Base-by-base conservation (phyloP, 306 rosid species). In the Gynostemma pentaphyllum region DNA sequence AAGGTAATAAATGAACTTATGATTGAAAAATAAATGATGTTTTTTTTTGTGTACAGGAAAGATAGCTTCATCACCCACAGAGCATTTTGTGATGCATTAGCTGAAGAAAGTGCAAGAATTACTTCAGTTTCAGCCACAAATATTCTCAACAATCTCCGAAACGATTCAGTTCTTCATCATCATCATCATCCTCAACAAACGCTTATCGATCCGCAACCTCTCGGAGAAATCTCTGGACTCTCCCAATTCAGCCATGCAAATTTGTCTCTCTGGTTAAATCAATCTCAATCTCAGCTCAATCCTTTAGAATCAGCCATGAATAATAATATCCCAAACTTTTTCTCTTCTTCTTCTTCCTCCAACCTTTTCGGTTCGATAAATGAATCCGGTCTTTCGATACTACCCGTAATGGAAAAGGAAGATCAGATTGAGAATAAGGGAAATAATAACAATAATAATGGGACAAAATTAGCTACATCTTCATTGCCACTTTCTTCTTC, bases 11-110 rank as follows among this genome's bases (percentile, higher is more conserved):
- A 41, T 61, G 2, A 7, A n/a, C n/a, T 22, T 46, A 73, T 78
- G 66, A 67, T 70, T 70, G 66, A 50, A 39, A 27, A 67, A 70
- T 79, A 66, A 70, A 77, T 77, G 68, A 40, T 62, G 50, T 65
- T 64, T 65, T 40, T 13, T 44, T 7, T 8, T 8, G 7, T 2
- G 11, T 48, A 51, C 81, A 91, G 98, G 84, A 91, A 91, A 70
- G 98, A 91, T 64, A 91, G 98, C 71, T 91, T 91, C 83, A 91
- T 91, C 23, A 91, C 98, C 2, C 98, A 91, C 42, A 82, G 98
- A 72, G 98, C 98, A 6, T 91, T 91, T 76, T 91, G 98, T 18
- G 98, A 91, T 76, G 98, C 98, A 12, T 84, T 91, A 67, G 95
- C 96, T 4, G 96, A 87, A 73, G 97, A 90, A 73, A 90, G 97